Conservation (phyloP, 768 basidiomycete genomes). For the Cystofilobasidium macerans region DNA sequence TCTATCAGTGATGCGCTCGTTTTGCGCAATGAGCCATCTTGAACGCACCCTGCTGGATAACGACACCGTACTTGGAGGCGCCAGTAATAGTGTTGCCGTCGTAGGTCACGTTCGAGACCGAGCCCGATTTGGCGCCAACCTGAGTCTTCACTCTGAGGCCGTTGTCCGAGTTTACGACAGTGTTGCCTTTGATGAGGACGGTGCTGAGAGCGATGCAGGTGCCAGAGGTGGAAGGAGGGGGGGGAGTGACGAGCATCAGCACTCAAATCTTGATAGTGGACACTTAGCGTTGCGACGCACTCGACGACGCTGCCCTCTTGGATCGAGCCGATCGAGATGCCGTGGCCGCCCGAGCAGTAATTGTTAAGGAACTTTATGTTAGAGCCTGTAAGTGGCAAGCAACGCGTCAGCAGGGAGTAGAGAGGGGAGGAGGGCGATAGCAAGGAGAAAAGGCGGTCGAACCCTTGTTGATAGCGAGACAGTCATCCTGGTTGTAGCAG, state of each 20-base stretch:
- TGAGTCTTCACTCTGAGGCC: conserved; percentile 50
- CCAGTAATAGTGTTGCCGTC: conserved; percentile 36
- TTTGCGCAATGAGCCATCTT: not conserved
- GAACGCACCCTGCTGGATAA: conserved; percentile 49
- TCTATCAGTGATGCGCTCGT: not conserved
- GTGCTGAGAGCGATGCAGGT: conserved; percentile 33
- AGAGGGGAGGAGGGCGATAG: not conserved
- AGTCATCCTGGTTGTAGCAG: conserved; percentile 46
- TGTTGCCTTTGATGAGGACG: conserved; percentile 48
- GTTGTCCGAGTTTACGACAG: conserved; percentile 44
- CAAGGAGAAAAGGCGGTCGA: no score
- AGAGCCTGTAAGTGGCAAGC: not conserved
- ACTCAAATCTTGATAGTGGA: no score
- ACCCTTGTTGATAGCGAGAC: conserved; percentile 44
- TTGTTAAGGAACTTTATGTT: conserved; percentile 43
- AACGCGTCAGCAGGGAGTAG: not conserved
- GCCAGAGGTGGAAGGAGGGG: not conserved
- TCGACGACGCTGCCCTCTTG: conserved; percentile 27
- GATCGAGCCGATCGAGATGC: conserved; percentile 46
- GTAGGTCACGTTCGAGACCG: conserved; percentile 30
- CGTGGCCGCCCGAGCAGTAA: conserved; percentile 52
- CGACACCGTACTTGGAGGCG: conserved; percentile 46
- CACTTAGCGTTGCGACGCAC: conserved; percentile 13
- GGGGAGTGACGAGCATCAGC: not conserved
- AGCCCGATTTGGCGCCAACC: conserved; percentile 27